Conservation (phyloP, 768 basidiomycete genomes). For the Strobilomyces echinocephalus region DNA sequence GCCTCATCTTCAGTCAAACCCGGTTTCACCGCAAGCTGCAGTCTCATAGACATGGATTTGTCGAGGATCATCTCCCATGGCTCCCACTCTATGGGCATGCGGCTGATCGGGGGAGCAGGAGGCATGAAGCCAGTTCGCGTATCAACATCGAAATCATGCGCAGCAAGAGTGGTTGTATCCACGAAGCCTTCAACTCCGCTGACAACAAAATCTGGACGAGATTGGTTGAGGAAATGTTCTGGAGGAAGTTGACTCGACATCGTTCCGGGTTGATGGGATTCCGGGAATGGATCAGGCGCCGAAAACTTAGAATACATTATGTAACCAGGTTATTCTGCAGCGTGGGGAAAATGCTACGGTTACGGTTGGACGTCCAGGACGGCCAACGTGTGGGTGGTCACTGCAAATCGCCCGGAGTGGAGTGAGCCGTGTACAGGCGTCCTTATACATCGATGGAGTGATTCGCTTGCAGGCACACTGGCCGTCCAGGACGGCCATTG, state of each 20-base stretch:
- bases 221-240: constrained; percentile 34
- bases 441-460: too few species aligned
- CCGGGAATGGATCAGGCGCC: too few species aligned
- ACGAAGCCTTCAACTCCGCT: constrained; percentile 23
- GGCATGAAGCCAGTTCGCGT: constrained; percentile 91
- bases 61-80: constrained; percentile 67
- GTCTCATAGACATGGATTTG: constrained; percentile 39
- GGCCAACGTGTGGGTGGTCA: too few species aligned
- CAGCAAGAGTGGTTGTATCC: constrained; percentile 64
- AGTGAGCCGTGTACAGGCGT: too few species aligned
- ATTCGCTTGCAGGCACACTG: too few species aligned
- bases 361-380: too few species aligned
- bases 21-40: constrained; percentile 54
- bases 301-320: too few species aligned
- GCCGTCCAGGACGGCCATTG: too few species aligned
- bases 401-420: too few species aligned
- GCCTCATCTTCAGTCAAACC: constrained; percentile 35
- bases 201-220: constrained; percentile 29
- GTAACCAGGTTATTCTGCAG: too few species aligned
- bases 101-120: constrained; percentile 59
- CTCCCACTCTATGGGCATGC: constrained; percentile 61
- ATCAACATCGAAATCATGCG: constrained; percentile 91
- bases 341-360: too few species aligned
- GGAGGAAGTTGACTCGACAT: constrained; percentile 8
- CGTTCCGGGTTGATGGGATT: too few species aligned